Evolutionary conservation across 352 stramenopile genomes (phyloP), one percentile per base, ranked within the genome.

Genomic region (Phytophthora pluvialis): DNA sequence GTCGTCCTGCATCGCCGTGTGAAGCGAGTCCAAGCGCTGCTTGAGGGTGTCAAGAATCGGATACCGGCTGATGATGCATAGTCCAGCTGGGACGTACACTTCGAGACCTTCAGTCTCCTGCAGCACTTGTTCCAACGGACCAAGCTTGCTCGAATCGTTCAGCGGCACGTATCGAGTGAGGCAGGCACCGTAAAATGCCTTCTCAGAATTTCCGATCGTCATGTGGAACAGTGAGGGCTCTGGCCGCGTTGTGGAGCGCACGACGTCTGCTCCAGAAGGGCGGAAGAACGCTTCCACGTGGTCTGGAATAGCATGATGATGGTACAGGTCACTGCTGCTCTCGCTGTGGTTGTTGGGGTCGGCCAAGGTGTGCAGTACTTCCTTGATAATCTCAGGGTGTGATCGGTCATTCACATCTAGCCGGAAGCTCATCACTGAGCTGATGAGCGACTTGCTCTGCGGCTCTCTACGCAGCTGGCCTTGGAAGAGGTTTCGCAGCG

Each of bases 201-300:
- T 92, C 36, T 95, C 87, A 3, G 86, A 60, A 35, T 86, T 93
- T 26, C 87, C 87, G 25, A 95, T 93, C 7, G 83, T 92, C 78
- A 95, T 85, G 48, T 95, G 83, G 31, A 93, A 93, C 15, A 95
- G 73, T 53, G 76, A 89, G 0, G 87, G 80, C 42, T 81, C 64
- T 11, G 87, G 87, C 11, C 76, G 72, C 3, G 76, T 77, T 46
- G 81, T 86, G 4, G 80, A 76, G 18, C 77, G 83, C 11, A 93
- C 72, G 10, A 92, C 68, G n/a, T 89, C 75, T 0, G 77, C 77
- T 1, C 80, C 83, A 1, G 71, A 67, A 5, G 87, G 87, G 28
- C 75, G 87, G 38, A 95, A 94, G 52, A 95, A 95, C 12, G 81
- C 76, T 63, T 95, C 87, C 2, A 95, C 74, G 45, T 95, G 87